phyloP scores from a whole-genome alignment of 768 basidiomycete genomes.

The Trichaptum fuscoviolaceum region DNA sequence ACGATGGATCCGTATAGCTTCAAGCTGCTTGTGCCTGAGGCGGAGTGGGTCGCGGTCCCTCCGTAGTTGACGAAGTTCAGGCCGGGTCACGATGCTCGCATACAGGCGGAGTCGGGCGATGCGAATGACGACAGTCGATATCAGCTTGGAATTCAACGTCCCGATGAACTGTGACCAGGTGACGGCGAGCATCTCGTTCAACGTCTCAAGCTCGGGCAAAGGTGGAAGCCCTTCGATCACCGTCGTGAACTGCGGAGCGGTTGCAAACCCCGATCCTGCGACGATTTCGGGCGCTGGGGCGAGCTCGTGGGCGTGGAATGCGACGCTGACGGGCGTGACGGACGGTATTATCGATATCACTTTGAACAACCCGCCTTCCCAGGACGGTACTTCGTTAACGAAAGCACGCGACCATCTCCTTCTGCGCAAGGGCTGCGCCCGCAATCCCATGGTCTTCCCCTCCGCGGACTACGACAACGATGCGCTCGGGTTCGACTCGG shows the following conservation, averaged over 20 bases:
- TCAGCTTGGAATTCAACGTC: too few relatives aligned
- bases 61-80: constrained; percentile 74
- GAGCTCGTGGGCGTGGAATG: too few relatives aligned
- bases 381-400: constrained; percentile 39
- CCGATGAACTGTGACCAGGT: too few relatives aligned
- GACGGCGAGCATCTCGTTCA: too few relatives aligned
- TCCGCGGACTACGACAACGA: too few relatives aligned
- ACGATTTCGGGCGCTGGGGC: constrained; percentile 50
- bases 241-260: constrained; percentile 38
- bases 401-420: constrained; percentile 75
- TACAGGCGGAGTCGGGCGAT: too few relatives aligned
- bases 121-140: too few relatives aligned
- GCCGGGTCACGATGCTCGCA: constrained; percentile 88
- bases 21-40: constrained; percentile 70
- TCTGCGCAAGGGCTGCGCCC: constrained; percentile 67
- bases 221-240: constrained; percentile 52
- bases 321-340: too few relatives aligned
- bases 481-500: too few relatives aligned
- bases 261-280: constrained; percentile 44
- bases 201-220: too few relatives aligned
- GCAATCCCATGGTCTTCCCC: constrained; percentile 83
- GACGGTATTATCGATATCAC: too few relatives aligned
- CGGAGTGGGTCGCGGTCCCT: constrained; percentile 62
- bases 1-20: too few relatives aligned
- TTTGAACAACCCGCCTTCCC: constrained; percentile 43